Evolutionary conservation across 495 filamentous ascomycete species (phyloP), one percentile per base, ranked within the genome.

Genomic region (Bathelium albidoporum): DNA sequence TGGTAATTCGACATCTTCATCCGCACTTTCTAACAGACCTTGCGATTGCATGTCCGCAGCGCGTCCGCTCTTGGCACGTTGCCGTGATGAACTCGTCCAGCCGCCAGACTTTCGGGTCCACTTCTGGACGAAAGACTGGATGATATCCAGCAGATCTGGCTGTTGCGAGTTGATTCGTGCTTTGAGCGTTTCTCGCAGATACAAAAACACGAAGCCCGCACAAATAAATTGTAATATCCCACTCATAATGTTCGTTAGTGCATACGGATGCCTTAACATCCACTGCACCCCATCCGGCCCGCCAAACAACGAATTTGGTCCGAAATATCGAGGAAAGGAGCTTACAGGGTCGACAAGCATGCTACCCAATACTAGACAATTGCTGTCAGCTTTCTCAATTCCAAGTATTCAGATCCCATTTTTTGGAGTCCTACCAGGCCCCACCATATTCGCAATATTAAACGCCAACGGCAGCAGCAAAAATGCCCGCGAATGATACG

Each of bases 391-490:
- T 55, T 29, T 20, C 49, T 3, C 5, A 26, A 55, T 29, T 9
- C 16, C 22, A 28, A 55, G 26, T 26, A 7, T 20, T 10, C n/a
- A n/a, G 9, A 16, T 29, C 20, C 20, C 11, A 11, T 2, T 3
- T 55, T 55, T 55, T 20, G n/a, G n/a, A 16, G 49, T 32, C 65
- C 39, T 61, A 67, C 65, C 31, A 24, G 71, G 72, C 12, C 72
- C 72, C 3, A 71, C 31, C 39, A 73, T 69, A 59, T 70, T 71
- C 14, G 69, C 72, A 36, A 73, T 63, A 53, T 73, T 73, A 60
- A 73, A 73, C 0, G 72, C 70, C 26, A 71, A 64, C 20, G 72
- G 72, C 28, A 73, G 60, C 32, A 73, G 59, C 36, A 73, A 58
- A 58, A 73, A 73, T 1, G 72, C 72, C 5, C 70, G 28, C 22